These are phyloP conservation scores for Reticulascus tulasneorum DNA, from an alignment of 2,329 filamentous ascomycete genomes.

Conservation along the genomic window DNA sequence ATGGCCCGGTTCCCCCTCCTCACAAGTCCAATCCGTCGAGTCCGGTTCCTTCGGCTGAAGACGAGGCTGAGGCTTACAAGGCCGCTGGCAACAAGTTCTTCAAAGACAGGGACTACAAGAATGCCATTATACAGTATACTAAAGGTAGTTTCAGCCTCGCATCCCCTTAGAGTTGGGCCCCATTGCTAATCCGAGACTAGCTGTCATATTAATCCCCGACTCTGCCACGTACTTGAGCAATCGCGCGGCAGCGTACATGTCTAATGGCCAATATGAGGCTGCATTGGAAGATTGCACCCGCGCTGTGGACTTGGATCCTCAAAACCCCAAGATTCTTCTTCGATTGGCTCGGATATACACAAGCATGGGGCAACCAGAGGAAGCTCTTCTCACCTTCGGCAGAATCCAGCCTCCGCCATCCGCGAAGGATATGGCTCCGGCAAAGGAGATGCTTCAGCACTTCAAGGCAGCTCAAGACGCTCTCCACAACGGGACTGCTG, in stretches of 20 bases:
- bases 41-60: slow-evolving; percentile 49
- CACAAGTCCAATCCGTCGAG: slow-evolving; percentile 63
- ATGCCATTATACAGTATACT: slow-evolving; percentile 88
- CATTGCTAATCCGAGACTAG: slow-evolving; percentile 42
- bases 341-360: slow-evolving; percentile 89
- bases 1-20: slow-evolving; percentile 65
- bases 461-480: slow-evolving; percentile 76
- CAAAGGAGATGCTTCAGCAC: slow-evolving; percentile 80
- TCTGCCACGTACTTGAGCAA: slow-evolving; percentile 92
- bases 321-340: slow-evolving; percentile 83
- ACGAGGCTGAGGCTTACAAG: slow-evolving; percentile 90
- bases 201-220: slow-evolving; percentile 79
- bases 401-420: slow-evolving; percentile 77
- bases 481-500: slow-evolving; percentile 68
- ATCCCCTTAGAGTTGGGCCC: neutral
- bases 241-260: slow-evolving; percentile 91
- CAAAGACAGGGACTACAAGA: slow-evolving; percentile 85
- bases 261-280: slow-evolving; percentile 70
- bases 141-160: slow-evolving; percentile 62
- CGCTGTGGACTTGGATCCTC: slow-evolving; percentile 77
- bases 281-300: slow-evolving; percentile 84
- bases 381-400: slow-evolving; percentile 78
- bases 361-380: slow-evolving; percentile 77
- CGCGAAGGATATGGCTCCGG: slow-evolving; percentile 79
- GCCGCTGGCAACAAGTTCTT: slow-evolving; percentile 92